phyloP scores from a whole-genome alignment of 371 early-diverging fungal species.

The Choanephora cucurbitarum region DNA sequence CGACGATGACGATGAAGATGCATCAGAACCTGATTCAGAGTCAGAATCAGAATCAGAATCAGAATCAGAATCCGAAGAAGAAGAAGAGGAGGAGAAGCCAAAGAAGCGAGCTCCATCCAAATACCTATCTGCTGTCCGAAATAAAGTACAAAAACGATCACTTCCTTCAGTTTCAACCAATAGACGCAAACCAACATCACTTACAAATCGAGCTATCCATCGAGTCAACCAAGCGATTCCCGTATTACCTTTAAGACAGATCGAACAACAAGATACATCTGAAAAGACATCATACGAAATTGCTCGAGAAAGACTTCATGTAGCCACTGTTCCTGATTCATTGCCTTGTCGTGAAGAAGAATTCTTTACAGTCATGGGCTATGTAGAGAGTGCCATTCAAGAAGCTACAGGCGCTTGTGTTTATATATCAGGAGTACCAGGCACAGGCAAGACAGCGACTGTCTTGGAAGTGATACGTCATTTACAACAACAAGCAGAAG shows the following conservation, averaged over 20 bases:
- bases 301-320: slow-evolving; percentile 83
- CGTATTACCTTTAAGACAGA: slow-evolving; percentile 20
- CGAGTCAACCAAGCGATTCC: slow-evolving; percentile 22
- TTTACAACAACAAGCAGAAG: slow-evolving; percentile 69
- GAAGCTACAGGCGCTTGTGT: slow-evolving; percentile 83
- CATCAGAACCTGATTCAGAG: not conserved
- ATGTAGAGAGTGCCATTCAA: slow-evolving; percentile 73
- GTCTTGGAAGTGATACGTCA: slow-evolving; percentile 84
- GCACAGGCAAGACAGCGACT: slow-evolving; percentile 98
- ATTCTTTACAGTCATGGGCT: slow-evolving; percentile 74
- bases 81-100: not conserved
- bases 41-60: not conserved
- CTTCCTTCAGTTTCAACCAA: not conserved
- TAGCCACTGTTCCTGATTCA: slow-evolving; percentile 84
- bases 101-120: not conserved
- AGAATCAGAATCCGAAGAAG: not conserved
- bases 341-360: slow-evolving; percentile 93
- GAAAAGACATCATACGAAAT: slow-evolving; percentile 53
- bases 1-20: not conserved
- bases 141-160: not conserved
- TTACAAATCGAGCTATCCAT: slow-evolving; percentile 3
- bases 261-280: slow-evolving; percentile 10
- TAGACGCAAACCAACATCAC: slow-evolving; percentile 3
- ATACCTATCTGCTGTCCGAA: not conserved
- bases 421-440: slow-evolving; percentile 96